Evolutionary conservation across 306 rosid genomes (phyloP).

Genomic region (Lotus japonicus): DNA sequence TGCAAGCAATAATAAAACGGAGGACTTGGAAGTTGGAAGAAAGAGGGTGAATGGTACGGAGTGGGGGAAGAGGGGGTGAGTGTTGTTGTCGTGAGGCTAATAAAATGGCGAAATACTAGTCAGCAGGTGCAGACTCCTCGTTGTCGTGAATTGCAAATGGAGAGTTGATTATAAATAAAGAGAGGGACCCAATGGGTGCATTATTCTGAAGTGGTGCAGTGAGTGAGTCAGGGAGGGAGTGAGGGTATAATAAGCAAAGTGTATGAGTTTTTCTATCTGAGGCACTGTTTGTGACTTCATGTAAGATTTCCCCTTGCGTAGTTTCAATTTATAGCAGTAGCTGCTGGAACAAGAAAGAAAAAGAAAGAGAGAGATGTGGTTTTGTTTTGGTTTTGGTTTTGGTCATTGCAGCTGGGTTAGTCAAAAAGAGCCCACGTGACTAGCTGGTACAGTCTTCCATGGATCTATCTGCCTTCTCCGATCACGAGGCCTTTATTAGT

Average conservation of each 20-base stretch:
- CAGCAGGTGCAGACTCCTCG: slow-evolving; percentile 80
- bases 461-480: slow-evolving; percentile 90
- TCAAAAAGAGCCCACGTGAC: slow-evolving; percentile 96
- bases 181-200: slow-evolving; percentile 18
- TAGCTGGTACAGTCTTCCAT: slow-evolving; percentile 89
- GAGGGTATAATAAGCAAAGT: slow-evolving; percentile 26
- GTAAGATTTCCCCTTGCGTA: neutral
- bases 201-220: slow-evolving; percentile 24
- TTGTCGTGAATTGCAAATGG: slow-evolving; percentile 66
- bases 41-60: slow-evolving; percentile 26
- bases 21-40: neutral
- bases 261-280: neutral
- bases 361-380: neutral
- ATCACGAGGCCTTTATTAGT: slow-evolving; percentile 78
- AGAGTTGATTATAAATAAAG: slow-evolving; percentile 5
- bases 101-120: slow-evolving; percentile 68
- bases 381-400: slow-evolving; percentile 22
- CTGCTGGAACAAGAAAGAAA: neutral
- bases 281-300: slow-evolving; percentile 3
- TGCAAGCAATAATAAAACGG: neutral
- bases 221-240: slow-evolving; percentile 22
- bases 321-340: slow-evolving; percentile 26
- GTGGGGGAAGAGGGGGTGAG: slow-evolving; percentile 16
- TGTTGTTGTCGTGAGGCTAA: slow-evolving; percentile 38
- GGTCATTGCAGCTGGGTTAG: slow-evolving; percentile 28